phyloP scores from a whole-genome alignment of 2,329 filamentous ascomycete genomes.

The Macrophomina phaseolina region DNA sequence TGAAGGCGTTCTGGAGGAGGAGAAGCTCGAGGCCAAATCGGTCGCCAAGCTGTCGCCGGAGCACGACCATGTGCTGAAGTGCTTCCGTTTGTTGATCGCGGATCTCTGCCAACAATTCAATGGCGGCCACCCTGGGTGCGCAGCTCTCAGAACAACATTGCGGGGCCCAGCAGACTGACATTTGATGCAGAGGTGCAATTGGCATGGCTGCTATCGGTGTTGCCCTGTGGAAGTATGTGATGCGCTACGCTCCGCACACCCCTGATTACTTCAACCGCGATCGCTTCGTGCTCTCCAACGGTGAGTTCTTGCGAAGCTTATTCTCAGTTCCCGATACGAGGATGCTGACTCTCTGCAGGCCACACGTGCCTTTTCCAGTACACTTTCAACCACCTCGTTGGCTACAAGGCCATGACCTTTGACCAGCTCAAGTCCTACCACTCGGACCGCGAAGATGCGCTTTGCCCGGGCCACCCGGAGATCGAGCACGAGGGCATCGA shows the following conservation, averaged over 20 bases:
- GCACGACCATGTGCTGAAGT: slow-evolving; percentile 61
- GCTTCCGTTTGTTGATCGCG: slow-evolving; percentile 68
- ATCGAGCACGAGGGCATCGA: slow-evolving; percentile 64
- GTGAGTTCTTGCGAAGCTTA: slow-evolving; percentile 30
- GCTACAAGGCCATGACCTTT: slow-evolving; percentile 61
- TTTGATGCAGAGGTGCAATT: slow-evolving; percentile 55
- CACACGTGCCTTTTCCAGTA: slow-evolving; percentile 63
- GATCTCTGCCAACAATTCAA: slow-evolving; percentile 74
- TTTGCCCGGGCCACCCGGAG: slow-evolving; percentile 64
- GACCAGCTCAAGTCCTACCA: slow-evolving; percentile 64
- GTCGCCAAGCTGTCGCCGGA: slow-evolving; percentile 34
- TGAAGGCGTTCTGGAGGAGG: slow-evolving; percentile 35
- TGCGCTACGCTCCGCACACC: slow-evolving; percentile 64
- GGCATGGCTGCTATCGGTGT: slow-evolving; percentile 68
- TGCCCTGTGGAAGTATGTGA: slow-evolving; percentile 66
- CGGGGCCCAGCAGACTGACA: slow-evolving; percentile 21
- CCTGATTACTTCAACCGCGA: slow-evolving; percentile 66
- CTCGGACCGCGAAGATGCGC: slow-evolving; percentile 52
- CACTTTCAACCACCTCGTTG: slow-evolving; percentile 58
- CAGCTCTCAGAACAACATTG: neutral
- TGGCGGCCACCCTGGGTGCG: slow-evolving; percentile 70
- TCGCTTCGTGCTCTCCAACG: slow-evolving; percentile 68
- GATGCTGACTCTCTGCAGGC: slow-evolving; percentile 36
- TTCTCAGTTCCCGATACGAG: neutral
- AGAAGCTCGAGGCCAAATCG: slow-evolving; percentile 32